Base-by-base conservation (phyloP, 2,329 filamentous ascomycete genomes). In the Scedosporium minutisporum region DNA sequence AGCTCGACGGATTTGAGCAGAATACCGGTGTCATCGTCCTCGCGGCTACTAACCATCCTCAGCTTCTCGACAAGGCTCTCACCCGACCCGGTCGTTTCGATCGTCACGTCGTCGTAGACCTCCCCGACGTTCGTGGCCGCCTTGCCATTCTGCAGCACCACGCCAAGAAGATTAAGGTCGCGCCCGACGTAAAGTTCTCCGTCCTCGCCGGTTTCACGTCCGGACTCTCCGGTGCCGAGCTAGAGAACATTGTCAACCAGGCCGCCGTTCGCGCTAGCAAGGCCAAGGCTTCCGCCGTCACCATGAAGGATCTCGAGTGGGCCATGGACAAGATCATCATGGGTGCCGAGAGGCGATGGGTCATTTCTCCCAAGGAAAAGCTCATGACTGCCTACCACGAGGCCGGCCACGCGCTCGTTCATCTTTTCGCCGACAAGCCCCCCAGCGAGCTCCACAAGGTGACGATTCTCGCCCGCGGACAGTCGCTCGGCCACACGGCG, bases 241-340 rank as follows among this genome's bases (percentile, higher is more conserved):
- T 99, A 12, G 95, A 97, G 77, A 99, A 97, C 72, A 86, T 99
- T 68, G 89, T 96, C 71, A 99, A 99, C 75, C 91, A 97, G 72
- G 95, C 95, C 38, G 95, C 95, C 23, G 88, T 99, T 53, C 91
- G 89, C 70, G 95, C 95, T n/a, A 96, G 91, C 70, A 91, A 95
- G 73, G 83, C 90, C 67, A 95, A 93, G 76, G 84, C 89, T 46
- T 80, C 80, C 64, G 83, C 87, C 57, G 90, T 99, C 61, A 83
- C 84, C 12, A 88, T 91, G 74, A 76, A 82, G 41, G 92, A 97
- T 71, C 87, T 97, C 66, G 93, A 97, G 68, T 99, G 93, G 93
- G 95, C 95, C 63, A 97, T 96, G 76, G 95, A 99, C 78, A 95
- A 95, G 77, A 90, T 99, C 62, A 88, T 96, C 74, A 96, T 99